These are phyloP conservation scores for Agrocybe pediades DNA, from an alignment of 768 basidiomycete genomes.

Conservation along the genomic window DNA sequence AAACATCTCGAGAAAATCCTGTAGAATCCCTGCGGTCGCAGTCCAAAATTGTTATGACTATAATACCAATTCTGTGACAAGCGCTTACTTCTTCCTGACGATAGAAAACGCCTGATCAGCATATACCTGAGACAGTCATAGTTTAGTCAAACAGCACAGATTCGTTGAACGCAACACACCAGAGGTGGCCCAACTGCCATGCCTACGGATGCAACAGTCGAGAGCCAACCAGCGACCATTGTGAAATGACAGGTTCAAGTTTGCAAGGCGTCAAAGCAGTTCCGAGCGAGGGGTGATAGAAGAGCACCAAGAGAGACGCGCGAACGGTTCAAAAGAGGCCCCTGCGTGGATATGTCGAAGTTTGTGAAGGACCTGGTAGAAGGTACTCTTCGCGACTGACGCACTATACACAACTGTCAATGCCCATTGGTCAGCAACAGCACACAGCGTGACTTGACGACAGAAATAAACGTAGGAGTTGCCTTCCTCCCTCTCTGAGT, in stretches of 20 bases:
- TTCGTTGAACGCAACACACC: conserved; percentile 26
- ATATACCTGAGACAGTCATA: conserved; percentile 56
- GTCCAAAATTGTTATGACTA: background rate
- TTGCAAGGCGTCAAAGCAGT: too few species aligned
- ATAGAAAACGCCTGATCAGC: conserved; percentile 85
- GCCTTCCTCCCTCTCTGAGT: too few species aligned
- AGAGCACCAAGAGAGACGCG: too few species aligned
- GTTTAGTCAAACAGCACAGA: conserved; percentile 1
- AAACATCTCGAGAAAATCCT: conserved; percentile 86
- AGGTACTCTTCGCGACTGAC: too few species aligned
- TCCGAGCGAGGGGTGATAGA: too few species aligned
- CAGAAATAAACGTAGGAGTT: too few species aligned
- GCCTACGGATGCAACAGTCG: conserved; percentile 66
- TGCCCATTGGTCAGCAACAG: background rate
- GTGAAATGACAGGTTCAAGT: background rate
- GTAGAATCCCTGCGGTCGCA: conserved; percentile 64
- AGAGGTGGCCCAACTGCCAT: conserved; percentile 88
- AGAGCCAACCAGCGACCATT: conserved; percentile 62
- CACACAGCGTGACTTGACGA: background rate
- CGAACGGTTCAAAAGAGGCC: too few species aligned
- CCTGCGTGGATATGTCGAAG: too few species aligned
- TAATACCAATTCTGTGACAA: conserved; percentile 1
- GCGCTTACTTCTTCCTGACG: conserved; percentile 64
- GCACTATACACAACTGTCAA: too few species aligned
- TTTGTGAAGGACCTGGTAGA: too few species aligned